These are phyloP conservation scores for Rhinocladiella mackenziei DNA, from an alignment of 2,329 filamentous ascomycete species.

Conservation along the genomic window DNA sequence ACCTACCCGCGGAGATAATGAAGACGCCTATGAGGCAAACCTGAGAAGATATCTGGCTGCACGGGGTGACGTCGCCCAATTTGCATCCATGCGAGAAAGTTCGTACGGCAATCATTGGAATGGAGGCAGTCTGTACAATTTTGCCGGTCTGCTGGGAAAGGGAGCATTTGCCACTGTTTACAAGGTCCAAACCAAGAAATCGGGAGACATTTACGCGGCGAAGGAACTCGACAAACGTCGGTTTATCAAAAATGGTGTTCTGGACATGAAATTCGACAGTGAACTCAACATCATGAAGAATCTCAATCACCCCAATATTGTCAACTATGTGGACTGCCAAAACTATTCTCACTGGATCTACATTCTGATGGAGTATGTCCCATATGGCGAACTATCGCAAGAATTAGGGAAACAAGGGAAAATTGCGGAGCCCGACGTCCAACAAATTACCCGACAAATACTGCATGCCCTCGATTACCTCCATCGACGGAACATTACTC, in stretches of 20 bases:
- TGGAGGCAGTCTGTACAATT: conserved; percentile 79
- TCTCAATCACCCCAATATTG: conserved; percentile 81
- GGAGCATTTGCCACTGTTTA: conserved; percentile 95
- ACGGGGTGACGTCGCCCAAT: conserved; percentile 29
- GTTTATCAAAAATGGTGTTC: conserved; percentile 85
- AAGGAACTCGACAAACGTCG: conserved; percentile 92
- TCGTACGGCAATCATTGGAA: conserved; percentile 69
- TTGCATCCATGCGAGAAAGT: conserved; percentile 35
- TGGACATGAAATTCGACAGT: conserved; percentile 90
- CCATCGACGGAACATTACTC: conserved; percentile 83
- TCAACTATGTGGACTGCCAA: conserved; percentile 83
- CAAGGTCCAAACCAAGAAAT: conserved; percentile 78
- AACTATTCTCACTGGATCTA: conserved; percentile 78
- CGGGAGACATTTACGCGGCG: conserved; percentile 79
- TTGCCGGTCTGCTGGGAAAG: conserved; percentile 76
- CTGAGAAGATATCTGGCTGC: conserved; percentile 62
- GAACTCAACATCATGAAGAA: conserved; percentile 95
- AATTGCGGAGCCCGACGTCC: conserved; percentile 65
- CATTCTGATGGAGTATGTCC: conserved; percentile 95
- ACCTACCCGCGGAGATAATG: conserved; percentile 68
- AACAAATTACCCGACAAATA: conserved; percentile 64
- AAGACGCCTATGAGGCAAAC: conserved; percentile 64
- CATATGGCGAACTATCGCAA: conserved; percentile 74
- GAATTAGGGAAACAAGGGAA: conserved; percentile 60
- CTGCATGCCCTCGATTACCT: conserved; percentile 80